Conservation (phyloP, 2,329 filamentous ascomycete species). For the Pestalotiopsis sp. region DNA sequence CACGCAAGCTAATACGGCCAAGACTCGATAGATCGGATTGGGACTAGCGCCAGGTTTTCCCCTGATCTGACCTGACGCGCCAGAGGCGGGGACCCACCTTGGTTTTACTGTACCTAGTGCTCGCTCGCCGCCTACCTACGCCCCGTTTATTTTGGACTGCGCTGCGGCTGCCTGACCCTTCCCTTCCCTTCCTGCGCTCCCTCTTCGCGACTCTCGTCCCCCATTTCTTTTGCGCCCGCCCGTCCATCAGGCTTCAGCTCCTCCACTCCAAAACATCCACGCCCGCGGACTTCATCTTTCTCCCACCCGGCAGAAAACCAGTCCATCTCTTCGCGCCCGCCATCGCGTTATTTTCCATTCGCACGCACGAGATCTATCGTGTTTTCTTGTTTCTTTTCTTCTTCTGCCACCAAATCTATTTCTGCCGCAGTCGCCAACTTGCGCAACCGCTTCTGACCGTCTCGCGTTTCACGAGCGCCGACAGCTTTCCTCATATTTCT, state of each 20-base stretch:
- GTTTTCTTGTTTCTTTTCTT: slow-evolving; percentile 20
- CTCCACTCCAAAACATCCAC: neutral
- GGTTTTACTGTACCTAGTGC: neutral
- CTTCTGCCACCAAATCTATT: slow-evolving; percentile 2
- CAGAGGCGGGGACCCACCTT: neutral
- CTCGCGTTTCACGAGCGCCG: neutral
- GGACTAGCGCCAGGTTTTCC: neutral
- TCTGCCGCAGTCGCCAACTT: slow-evolving; percentile 34
- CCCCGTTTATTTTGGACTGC: slow-evolving; percentile 9
- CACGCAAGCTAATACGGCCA: neutral
- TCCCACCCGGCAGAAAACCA: neutral
- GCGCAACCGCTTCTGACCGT: slow-evolving; percentile 23
- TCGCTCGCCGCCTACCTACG: neutral
- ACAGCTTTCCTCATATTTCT: neutral
- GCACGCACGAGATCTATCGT: slow-evolving; percentile 16
- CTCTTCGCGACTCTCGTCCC: slow-evolving; percentile 8
- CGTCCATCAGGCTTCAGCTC: neutral
- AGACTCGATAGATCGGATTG: neutral
- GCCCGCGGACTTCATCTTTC: neutral
- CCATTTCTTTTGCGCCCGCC: slow-evolving; percentile 11
- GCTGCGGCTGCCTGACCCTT: slow-evolving; percentile 10
- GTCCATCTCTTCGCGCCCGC: neutral
- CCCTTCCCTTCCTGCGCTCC: neutral
- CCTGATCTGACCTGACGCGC: neutral
- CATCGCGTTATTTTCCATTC: slow-evolving; percentile 13